A percentile compares a stretch with the other conserved stretches of the same genome.
Evolutionary conservation across 2,329 filamentous ascomycete genomes (phyloP).

Genomic region (Fusarium protoensiforme): DNA sequence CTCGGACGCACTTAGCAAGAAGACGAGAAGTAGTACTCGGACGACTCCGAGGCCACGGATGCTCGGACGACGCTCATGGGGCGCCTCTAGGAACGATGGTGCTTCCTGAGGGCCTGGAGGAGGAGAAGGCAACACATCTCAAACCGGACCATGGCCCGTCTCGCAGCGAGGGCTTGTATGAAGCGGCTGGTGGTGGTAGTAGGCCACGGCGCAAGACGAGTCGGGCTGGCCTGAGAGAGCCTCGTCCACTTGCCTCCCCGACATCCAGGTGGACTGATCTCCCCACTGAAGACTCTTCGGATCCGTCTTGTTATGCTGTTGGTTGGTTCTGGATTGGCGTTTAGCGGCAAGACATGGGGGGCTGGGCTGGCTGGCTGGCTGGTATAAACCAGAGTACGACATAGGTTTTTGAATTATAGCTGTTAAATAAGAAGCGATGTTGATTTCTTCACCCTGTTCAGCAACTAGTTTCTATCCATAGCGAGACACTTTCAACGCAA

Average conservation of each 20-base stretch:
- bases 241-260: not conserved
- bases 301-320: conserved; percentile 15
- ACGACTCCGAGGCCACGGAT: not conserved
- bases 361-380: conserved; percentile 14
- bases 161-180: not conserved
- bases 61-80: not conserved
- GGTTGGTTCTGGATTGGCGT: conserved; percentile 41
- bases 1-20: not conserved
- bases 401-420: conserved; percentile 32
- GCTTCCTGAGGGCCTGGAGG: not conserved
- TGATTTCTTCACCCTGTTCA: not conserved
- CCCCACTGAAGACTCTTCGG: not conserved
- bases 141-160: not conserved
- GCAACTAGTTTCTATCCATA: not conserved
- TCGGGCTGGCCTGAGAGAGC: not conserved
- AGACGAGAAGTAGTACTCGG: not conserved
- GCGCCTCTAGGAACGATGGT: not conserved
- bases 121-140: not conserved
- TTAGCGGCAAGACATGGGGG: conserved; percentile 35
- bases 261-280: not conserved
- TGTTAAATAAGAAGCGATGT: conserved; percentile 37
- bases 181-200: not conserved
- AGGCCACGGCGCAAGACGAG: not conserved
- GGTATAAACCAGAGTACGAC: conserved; percentile 34
- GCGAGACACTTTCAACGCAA: not conserved